phyloP scores from a whole-genome alignment of 2,329 filamentous ascomycete species.

The Colletotrichum costaricense region DNA sequence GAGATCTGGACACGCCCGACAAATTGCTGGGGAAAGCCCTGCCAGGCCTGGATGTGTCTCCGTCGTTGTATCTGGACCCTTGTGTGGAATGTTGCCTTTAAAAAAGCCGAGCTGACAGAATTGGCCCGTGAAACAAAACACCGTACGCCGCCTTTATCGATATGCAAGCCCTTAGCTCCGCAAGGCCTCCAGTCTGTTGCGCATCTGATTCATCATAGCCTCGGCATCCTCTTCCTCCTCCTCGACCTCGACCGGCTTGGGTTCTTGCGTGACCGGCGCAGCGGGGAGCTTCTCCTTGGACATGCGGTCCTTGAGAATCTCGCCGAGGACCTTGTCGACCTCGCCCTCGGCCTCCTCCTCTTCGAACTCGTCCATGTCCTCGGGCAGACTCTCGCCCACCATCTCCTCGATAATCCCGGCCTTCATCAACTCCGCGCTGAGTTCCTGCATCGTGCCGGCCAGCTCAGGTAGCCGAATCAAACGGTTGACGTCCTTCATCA shows the following conservation, averaged over 20 bases:
- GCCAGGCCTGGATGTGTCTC: conserved; percentile 1
- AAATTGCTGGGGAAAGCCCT: background rate
- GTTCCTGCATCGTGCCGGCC: conserved; percentile 87
- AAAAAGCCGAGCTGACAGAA: conserved; percentile 2
- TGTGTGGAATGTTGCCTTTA: background rate
- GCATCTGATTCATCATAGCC: conserved; percentile 93
- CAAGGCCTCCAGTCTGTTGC: conserved; percentile 88
- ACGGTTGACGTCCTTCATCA: conserved; percentile 97
- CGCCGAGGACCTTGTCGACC: conserved; percentile 92
- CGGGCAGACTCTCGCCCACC: conserved; percentile 87
- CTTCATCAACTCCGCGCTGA: conserved; percentile 89
- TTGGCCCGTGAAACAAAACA: conserved; percentile 7
- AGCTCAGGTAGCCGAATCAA: conserved; percentile 88
- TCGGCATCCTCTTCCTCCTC: conserved; percentile 85
- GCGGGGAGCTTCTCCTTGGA: conserved; percentile 68
- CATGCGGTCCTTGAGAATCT: conserved; percentile 87
- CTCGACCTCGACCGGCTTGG: conserved; percentile 63
- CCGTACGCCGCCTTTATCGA: conserved; percentile 31
- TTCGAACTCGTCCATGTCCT: conserved; percentile 76
- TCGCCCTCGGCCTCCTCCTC: conserved; percentile 81
- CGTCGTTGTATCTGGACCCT: conserved; percentile 4
- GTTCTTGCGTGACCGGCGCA: conserved; percentile 64
- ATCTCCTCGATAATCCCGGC: conserved; percentile 99
- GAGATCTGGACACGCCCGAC: background rate
- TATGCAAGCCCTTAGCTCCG: conserved; percentile 72